A percentile compares a stretch with the other conserved stretches of the same genome.
Evolutionary conservation across 306 rosid species (phyloP).

Genomic region (Trichosanthes cucumerina): DNA sequence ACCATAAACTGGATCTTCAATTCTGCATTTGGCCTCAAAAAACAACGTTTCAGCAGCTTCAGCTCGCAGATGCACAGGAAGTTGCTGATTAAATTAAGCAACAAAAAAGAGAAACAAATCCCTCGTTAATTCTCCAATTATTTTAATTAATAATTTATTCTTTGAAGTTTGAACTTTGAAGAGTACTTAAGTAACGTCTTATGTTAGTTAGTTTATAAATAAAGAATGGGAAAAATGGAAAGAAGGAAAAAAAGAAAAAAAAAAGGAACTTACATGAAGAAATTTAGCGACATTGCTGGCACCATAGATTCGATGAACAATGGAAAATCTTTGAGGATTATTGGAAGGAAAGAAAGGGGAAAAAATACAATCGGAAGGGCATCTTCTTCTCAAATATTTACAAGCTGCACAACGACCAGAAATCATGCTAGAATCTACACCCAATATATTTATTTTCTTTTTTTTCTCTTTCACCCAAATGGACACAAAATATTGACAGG

Average conservation of each 20-base stretch:
- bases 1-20: conserved; percentile 61
- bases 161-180: too few species aligned
- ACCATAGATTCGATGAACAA: conserved; percentile 67
- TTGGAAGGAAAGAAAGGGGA: conserved; percentile 58
- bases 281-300: conserved; percentile 61
- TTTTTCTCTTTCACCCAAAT: not conserved
- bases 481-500: too few species aligned
- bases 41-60: conserved; percentile 42
- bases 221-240: not conserved
- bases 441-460: not conserved
- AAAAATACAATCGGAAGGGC: conserved; percentile 62
- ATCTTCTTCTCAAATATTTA: conserved; percentile 60
- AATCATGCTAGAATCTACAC: conserved; percentile 1
- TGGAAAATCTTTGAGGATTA: conserved; percentile 63
- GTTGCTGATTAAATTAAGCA: conserved; percentile 21
- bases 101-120: not conserved
- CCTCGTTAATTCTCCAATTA: not conserved
- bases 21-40: conserved; percentile 49
- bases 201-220: not conserved
- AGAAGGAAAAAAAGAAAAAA: not conserved
- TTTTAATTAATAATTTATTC: not conserved
- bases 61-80: conserved; percentile 33
- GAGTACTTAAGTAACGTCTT: not conserved
- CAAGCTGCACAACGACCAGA: conserved; percentile 60
- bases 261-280: conserved; percentile 47